Base-by-base conservation (phyloP, 2,329 filamentous ascomycete genomes). In the Aspergillus pseudoterreus region DNA sequence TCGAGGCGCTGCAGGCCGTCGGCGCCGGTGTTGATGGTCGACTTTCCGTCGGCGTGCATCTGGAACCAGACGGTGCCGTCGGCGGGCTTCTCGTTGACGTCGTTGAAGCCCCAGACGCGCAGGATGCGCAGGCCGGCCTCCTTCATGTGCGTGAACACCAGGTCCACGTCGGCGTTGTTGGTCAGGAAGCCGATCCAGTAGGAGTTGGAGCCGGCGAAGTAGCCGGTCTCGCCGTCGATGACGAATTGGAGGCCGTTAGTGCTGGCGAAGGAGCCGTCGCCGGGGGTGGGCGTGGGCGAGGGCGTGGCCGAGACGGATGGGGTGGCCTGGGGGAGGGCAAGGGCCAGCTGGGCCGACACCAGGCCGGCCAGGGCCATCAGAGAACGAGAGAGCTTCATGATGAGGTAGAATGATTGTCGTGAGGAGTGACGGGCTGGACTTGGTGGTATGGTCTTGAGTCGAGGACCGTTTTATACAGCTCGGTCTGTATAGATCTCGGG, bases 1-100 rank as follows among this genome's bases (percentile, higher is more conserved):
- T 88, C 85, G 2, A 88, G 78, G 12, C 83, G 78, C 64, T 85
- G 77, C 8, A 87, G 78, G 14, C 85, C 84, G 63, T 86, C 72
- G 33, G 77, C 60, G 2, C 82, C 84, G 0, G 78, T 84, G 68
- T 87, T 86, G 71, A 87, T 86, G 17, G 78, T 78, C 1, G 64
- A 60, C 6, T 43, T 55, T n/a, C 65, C 61, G 32, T 66, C 57
- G 4, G 71, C 56, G 14, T 75, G 67, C 6, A 71, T 57, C 50
- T 77, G 75, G 59, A 66, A 77, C 52, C 71, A 76, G 6, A 82
- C 75, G 1, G 70, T 73, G 15, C 73, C 74, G 0, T 70, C 60
- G 9, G 69, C 63, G 4, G 71, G 71, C 10, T 71, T 54, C 1
- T 67, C 64, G 35, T 68, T 67, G 42, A 75, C 79, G 38, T 76